Base-by-base conservation (phyloP, 352 stramenopile genomes). In the Phytophthora citrophthora region DNA sequence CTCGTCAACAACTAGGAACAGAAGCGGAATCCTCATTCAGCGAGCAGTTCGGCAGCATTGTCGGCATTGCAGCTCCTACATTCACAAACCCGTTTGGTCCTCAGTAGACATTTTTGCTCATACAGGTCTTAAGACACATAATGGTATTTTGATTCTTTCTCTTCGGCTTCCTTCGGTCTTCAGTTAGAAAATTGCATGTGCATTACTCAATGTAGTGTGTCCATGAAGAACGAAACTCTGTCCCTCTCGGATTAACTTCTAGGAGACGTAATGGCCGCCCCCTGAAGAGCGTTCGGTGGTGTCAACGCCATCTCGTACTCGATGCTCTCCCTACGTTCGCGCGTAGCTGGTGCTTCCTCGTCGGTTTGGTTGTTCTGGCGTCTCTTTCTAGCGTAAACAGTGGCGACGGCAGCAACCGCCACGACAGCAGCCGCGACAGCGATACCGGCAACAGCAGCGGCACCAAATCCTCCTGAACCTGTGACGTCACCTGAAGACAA, bases 11-110 rank as follows among this genome's bases (percentile, higher is more conserved):
- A 38, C 71, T 91, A n/a, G 76, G 79, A 41, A 52, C 68, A 0
- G 72, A 74, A 5, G 67, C 74, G 5, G 85, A 91, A 71, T 74
- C 43, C 34, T 77, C 73, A 36, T 78, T 93, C 54, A 88, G 82
- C 54, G 70, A 72, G 36, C 75, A 90, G 39, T 83, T 93, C 39
- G 61, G 52, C 49, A 85, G 55, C 65, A 70, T 89, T 29, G 70
- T 77, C 18, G 70, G 84, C 47, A 70, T 69, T n/a, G 50, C 54
- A 13, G 26, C 54, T 26, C 72, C 82, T 38, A 60, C 45, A 9
- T 68, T 72, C 31, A 58, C 48, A 7, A 65, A 66, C 29, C 43
- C 61, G 4, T 64, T 60, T 15, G 26, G 48, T 26, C 51, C 52
- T 16, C 51, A 65, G 55, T 70, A 76, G 13, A 27, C 16, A 60